A percentile compares a stretch with the other conserved stretches of the same genome.
phyloP scores from a whole-genome alignment of 495 filamentous ascomycete genomes.

The Tetracladium marchalianum region DNA sequence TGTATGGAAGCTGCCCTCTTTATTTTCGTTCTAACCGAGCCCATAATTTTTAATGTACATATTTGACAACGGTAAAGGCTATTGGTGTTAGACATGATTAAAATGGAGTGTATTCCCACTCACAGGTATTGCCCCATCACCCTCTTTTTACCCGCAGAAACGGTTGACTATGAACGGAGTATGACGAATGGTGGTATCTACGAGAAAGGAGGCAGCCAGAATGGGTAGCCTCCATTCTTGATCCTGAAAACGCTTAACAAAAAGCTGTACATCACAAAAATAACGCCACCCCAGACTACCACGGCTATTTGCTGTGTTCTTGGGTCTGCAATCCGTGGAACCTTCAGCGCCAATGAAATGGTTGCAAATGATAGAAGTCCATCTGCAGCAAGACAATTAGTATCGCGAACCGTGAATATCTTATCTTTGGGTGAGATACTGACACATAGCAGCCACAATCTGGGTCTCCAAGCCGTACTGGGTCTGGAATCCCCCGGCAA shows the following conservation, averaged over 20 bases:
- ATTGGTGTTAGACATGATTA: too few relatives aligned
- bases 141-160: too few relatives aligned
- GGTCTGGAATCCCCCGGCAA: constrained; percentile 88
- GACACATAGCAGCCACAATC: constrained; percentile 92
- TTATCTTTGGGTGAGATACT: constrained; percentile 27
- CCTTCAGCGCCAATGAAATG: constrained; percentile 82
- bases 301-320: constrained; percentile 73
- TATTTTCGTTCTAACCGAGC: too few relatives aligned
- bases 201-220: constrained; percentile 85
- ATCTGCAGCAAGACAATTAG: constrained; percentile 41
- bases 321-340: constrained; percentile 73
- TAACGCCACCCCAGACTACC: constrained; percentile 67
- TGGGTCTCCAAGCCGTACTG: constrained; percentile 96
- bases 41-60: too few relatives aligned
- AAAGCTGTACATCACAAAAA: constrained; percentile 85
- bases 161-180: too few relatives aligned
- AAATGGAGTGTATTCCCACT: too few relatives aligned
- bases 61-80: too few relatives aligned
- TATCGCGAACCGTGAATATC: not conserved
- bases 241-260: constrained; percentile 84
- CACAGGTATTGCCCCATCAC: too few relatives aligned
- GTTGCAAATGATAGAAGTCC: constrained; percentile 86
- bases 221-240: constrained; percentile 94
- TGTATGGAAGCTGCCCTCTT: too few relatives aligned
- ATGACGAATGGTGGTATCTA: constrained; percentile 8